Evolutionary conservation across 345 rosid species (phyloP).

Genomic region (Carallia brachiata): DNA sequence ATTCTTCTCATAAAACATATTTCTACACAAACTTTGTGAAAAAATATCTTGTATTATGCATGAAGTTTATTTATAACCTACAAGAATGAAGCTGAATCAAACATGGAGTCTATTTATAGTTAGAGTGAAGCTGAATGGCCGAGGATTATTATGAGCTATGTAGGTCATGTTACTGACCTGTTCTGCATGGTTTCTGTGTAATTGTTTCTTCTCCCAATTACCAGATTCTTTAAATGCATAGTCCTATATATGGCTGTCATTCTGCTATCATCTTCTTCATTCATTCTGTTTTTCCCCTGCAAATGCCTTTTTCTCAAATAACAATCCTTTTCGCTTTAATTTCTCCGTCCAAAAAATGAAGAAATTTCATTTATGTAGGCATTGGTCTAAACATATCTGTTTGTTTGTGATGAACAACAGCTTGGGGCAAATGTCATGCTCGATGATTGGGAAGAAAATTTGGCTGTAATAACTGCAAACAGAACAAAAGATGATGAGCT

Average conservation of each 20-base stretch:
- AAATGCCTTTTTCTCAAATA: no score
- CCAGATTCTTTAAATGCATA: background rate
- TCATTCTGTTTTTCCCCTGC: no score
- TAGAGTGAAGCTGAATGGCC: background rate
- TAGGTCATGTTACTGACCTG: background rate
- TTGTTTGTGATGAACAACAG: constrained; percentile 35
- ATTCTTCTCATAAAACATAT: background rate
- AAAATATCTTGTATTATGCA: background rate
- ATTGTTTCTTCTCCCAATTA: background rate
- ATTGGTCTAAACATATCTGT: background rate
- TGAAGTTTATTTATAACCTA: background rate
- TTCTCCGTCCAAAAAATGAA: no score
- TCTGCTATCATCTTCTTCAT: no score
- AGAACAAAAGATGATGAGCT: constrained; percentile 95
- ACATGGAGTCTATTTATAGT: no score
- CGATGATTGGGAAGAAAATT: constrained; percentile 97
- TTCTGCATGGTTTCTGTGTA: background rate
- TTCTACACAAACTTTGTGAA: background rate
- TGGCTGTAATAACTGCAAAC: constrained; percentile 94
- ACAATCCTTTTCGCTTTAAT: no score
- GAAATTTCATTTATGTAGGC: background rate
- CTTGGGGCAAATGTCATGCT: constrained; percentile 77
- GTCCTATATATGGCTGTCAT: constrained; percentile 9
- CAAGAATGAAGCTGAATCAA: background rate
- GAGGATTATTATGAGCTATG: background rate